These are phyloP conservation scores for sweet orange (Citrus sinensis) DNA, from an alignment of 345 rosid species.

Conservation along the genomic window DNA sequence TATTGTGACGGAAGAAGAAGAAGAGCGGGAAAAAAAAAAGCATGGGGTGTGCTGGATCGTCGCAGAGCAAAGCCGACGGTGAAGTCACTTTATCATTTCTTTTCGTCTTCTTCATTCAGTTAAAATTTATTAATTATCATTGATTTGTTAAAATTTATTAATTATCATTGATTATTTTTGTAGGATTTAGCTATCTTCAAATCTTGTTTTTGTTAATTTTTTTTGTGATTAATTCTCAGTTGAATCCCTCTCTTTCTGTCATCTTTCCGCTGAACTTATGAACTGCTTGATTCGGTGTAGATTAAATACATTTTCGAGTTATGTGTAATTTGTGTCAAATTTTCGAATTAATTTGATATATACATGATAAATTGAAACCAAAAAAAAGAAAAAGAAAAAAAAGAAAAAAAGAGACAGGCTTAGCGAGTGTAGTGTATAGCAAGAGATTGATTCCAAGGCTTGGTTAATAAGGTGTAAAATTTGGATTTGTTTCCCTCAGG, in stretches of 20 bases:
- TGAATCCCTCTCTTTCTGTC: too few species aligned
- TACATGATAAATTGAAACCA: too few species aligned
- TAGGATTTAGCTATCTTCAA: too few species aligned
- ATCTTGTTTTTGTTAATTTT: background rate
- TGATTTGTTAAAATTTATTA: background rate
- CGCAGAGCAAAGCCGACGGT: constrained; percentile 65
- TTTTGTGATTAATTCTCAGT: background rate
- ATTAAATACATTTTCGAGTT: background rate
- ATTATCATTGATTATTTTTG: too few species aligned
- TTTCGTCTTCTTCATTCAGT: background rate
- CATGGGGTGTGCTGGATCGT: constrained; percentile 89
- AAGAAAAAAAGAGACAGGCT: background rate
- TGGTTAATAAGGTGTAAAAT: background rate
- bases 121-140: background rate
- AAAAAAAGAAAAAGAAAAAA: too few species aligned
- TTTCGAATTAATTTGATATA: background rate
- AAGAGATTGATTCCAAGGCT: background rate
- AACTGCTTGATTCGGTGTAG: background rate
- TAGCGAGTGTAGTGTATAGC: background rate
- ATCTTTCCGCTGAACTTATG: background rate
- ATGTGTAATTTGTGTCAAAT: background rate
- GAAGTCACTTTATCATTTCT: background rate
- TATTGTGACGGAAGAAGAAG: background rate
- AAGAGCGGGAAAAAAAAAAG: background rate
- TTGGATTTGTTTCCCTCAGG: background rate